Base-by-base conservation (phyloP, 345 rosid species). In the Reutealis trisperma region DNA sequence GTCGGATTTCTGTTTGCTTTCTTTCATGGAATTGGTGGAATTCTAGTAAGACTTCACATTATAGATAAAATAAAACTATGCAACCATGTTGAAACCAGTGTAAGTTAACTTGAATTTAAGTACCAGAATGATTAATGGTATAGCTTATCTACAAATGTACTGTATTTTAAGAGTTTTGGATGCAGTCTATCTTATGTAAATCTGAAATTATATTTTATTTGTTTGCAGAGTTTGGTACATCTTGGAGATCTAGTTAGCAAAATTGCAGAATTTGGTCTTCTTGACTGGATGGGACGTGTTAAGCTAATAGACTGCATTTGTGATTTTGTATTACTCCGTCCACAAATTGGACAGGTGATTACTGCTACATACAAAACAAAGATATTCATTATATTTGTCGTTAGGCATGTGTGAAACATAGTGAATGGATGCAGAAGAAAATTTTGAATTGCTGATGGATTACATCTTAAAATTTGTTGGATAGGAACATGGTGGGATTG, bases 281-380 rank as follows among this genome's bases (percentile, higher is more conserved):
- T 91, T 84, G 94, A 89, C 76, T 95, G 98, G 96, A 80, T 78
- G 72, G 99, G 97, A 77, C 97, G 99, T 63, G 85, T 85, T 70
- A 90, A 81, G 86, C 86, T 93, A 73, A 85, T 90, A 82, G 88
- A 84, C 70, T 89, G 99, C 85, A 87, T 93, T 75, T 88, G 91
- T 81, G 83, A 88, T 84, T 83, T 95, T 79, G 73, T 95, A 70
- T 81, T 85, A 72, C 89, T 91, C 75, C 78, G 80, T 82, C 98
- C 99, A 76, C 88, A 88, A 83, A 84, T 85, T 75, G 96, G 97
- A 79, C 93, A 89, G 99, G 99, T 95, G 80, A 84, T 67, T 75
- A 57, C 27, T 74, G 55, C 37, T 13, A 32, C 63, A 73, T 45
- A 51, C n/a, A 24, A 14, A 14, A 71, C 22, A 15, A 54, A 54